phyloP scores from a whole-genome alignment of 768 basidiomycete species.

The Pulveroboletus ravenelii region DNA sequence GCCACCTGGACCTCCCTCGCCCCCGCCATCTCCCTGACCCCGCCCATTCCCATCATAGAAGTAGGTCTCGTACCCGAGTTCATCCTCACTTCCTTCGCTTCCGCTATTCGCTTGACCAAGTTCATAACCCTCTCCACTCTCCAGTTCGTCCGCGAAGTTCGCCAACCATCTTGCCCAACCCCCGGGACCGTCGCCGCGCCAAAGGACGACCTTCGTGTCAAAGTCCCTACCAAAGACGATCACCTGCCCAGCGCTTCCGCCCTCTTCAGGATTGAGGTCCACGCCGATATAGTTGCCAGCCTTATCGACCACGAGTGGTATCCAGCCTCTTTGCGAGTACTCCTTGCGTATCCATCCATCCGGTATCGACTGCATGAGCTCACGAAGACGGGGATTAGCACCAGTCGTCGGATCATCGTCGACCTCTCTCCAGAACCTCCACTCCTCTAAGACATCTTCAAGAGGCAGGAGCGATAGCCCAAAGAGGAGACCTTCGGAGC shows the following conservation, averaged over 20 bases:
- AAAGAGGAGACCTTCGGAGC: constrained; percentile 89
- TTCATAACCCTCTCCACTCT: constrained; percentile 85
- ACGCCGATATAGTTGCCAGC: constrained; percentile 96
- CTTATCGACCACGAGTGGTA: constrained; percentile 91
- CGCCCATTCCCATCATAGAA: constrained; percentile 77
- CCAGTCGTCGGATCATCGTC: constrained; percentile 86
- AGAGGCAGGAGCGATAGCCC: constrained; percentile 91
- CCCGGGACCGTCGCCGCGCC: constrained; percentile 81
- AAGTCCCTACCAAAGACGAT: constrained; percentile 99
- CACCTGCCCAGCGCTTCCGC: constrained; percentile 81
- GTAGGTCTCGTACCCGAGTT: constrained; percentile 81
- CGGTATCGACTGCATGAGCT: constrained; percentile 85
- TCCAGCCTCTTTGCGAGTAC: constrained; percentile 95
- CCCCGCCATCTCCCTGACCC: constrained; percentile 75
- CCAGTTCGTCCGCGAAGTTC: constrained; percentile 86
- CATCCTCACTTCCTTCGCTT: constrained; percentile 76
- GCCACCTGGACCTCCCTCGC: constrained; percentile 65
- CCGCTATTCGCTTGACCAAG: constrained; percentile 54
- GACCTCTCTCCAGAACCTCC: constrained; percentile 94
- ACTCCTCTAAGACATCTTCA: constrained; percentile 92
- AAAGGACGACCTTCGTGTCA: constrained; percentile 95
- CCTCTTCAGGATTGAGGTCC: constrained; percentile 82
- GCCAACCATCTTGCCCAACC: constrained; percentile 97
- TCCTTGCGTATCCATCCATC: constrained; percentile 82
- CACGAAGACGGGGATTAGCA: constrained; percentile 64